Evolutionary conservation across 75 land plant genomes (phyloP), one percentile per base, ranked within the genome.

Genomic region (Larix kaempferi): DNA sequence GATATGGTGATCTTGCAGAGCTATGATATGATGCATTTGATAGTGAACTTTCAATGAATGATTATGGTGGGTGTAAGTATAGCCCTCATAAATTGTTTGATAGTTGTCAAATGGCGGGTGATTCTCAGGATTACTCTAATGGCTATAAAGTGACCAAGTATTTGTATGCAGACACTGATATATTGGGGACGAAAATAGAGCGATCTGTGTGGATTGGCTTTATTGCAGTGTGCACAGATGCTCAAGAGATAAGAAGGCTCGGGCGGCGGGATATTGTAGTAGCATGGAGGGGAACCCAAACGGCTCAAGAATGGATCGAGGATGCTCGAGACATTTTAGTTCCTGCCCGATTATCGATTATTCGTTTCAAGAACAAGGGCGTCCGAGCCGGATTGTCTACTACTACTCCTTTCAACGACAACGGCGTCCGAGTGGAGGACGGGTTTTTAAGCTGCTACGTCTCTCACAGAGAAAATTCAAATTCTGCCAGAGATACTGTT

Each of bases 271-370:
- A 83, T 25, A 75, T 83, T n/a, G 54, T 83, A 44, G 29, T 83
- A 8, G 84, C 62, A 3, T 83, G 84, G 84, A 55, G 81, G 6
- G 84, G 84, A 10, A 83, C 81, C 11, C 82, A 79, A n/a, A 83
- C 84, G 37, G 39, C 57, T 16, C 19, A 60, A 11, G 84, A 83
- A 59, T 83, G 84, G 84, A 59, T 76, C 2, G 71, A 74, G 15
- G 73, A 83, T 55, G 21, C 12, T 21, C 12, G 19, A 21, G 59
- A 57, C 19, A 16, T 57, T 57, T 21, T 57, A 16, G 16, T 57
- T 12, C 59, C 59, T 2, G 16, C 16, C 1, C 15, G 59, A 57
- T 1, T 57, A 0, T 57, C 59, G 33, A 29, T 29, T 29, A 29
- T 1, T 29, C 33, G 33, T 29, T 29, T 29, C 33, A 29, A 1